Conservation (phyloP, 1,284 basidiomycete species). For the Tilletiopsis washingtonensis region DNA sequence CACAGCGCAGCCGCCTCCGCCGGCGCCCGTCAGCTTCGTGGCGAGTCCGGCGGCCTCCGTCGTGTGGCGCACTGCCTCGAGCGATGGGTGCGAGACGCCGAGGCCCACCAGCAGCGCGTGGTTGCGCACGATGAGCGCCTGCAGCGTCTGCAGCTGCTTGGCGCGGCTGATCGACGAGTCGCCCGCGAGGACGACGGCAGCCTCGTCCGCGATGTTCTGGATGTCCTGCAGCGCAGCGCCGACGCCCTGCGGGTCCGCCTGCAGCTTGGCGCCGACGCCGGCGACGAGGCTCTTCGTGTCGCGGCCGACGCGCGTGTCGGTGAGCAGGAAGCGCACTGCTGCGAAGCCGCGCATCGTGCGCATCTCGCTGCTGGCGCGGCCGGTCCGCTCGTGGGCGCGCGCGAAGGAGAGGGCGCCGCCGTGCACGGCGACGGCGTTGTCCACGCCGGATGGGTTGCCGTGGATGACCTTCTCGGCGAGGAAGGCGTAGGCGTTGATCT, state of each 20-base stretch:
- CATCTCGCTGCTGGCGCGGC: slow-evolving; percentile 62
- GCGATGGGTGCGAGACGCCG: slow-evolving; percentile 83
- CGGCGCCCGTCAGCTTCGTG: slow-evolving; percentile 97
- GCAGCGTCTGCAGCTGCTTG: slow-evolving; percentile 12
- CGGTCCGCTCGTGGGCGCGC: slow-evolving; percentile 59
- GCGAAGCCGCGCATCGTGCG: slow-evolving; percentile 69
- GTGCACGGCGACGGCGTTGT: slow-evolving; percentile 87
- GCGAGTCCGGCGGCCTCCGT: slow-evolving; percentile 60
- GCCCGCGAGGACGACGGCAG: slow-evolving; percentile 19
- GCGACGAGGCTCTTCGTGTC: slow-evolving; percentile 93
- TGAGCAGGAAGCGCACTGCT: slow-evolving; percentile 66
- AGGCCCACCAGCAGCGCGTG: slow-evolving; percentile 75
- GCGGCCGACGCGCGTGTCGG: slow-evolving; percentile 82
- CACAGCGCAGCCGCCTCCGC: slow-evolving; percentile 96
- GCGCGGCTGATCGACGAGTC: slow-evolving; percentile 5
- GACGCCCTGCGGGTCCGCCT: slow-evolving; percentile 53
- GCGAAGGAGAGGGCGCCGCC: slow-evolving; percentile 91
- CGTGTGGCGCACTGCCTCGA: slow-evolving; percentile 78
- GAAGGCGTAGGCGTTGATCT: slow-evolving; percentile 89
- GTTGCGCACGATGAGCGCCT: slow-evolving; percentile 65
- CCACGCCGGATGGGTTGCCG: slow-evolving; percentile 93
- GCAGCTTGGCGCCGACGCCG: slow-evolving; percentile 68
- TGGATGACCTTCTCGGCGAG: slow-evolving; percentile 92
- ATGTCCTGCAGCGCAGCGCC: slow-evolving; percentile 20
- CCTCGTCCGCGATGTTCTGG: slow-evolving; percentile 26